Base-by-base conservation (phyloP, 192 early-diverging fungal species). In the Coemansia sp. region DNA sequence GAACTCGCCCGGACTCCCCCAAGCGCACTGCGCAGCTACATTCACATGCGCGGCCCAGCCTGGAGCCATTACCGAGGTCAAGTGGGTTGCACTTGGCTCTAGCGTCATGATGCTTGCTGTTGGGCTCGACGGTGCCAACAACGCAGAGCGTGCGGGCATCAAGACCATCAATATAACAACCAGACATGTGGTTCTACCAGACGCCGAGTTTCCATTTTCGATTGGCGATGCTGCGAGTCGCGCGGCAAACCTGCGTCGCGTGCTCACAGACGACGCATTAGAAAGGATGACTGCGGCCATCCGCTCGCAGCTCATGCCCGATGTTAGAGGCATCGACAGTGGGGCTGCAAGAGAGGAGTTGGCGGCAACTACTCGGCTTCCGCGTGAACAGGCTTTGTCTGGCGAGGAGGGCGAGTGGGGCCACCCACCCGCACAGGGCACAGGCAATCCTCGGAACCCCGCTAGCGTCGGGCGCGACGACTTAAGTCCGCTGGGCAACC, bases 381-480 rank as follows among this genome's bases (percentile, higher is more conserved):
- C 24, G 46, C 46, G 27, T 14, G 46, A 22, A 14, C 24, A 50
- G 4, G 24, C 46, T 50, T 19, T 24, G 22, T 50, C 46, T 14
- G n/a, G 46, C 15, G 24, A 50, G 46, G 46, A 50, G 26, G 46
- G 46, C 24, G 46, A 32, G 24, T 27, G 14, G 46, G 26, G 46
- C 22, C 46, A 12, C 6, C 46, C 46, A 15, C 14, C 12, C 24
- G 9, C 26, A 24, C 46, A 50, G 24, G 46, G 46, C 46, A 24
- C 22, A 4, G 43, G 21, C 4, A 27, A 24, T 24, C 46, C 46
- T 27, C 14, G 4, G 19, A 58, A 58, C 37, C 56, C 64, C 6
- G 37, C 41, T 35, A 59, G 39, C 14, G 83, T 92, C 42, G 93
- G 93, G 17, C 63, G 84, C 41, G 74, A 76, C 19, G 94, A 96